Conservation (phyloP, 164 flowering plant genomes). For the Magnolia officinalis region DNA sequence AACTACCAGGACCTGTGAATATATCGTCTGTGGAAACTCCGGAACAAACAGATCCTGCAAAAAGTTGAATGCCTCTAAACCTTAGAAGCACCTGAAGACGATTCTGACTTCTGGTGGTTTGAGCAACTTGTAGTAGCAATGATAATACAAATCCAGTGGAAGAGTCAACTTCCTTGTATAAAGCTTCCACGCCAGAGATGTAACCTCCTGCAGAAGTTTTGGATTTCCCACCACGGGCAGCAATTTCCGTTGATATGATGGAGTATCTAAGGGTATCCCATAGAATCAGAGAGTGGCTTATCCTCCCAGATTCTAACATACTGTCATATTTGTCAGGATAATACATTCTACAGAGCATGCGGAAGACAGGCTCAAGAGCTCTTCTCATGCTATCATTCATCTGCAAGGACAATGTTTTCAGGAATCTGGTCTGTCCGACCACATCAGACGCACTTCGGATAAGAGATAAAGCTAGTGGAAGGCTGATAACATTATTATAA, state of each 20-base stretch:
- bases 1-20: conserved; percentile 16
- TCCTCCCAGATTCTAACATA: conserved; percentile 36
- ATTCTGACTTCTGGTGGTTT: conserved; percentile 42
- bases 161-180: conserved; percentile 61
- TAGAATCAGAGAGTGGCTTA: conserved; percentile 56
- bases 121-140: conserved; percentile 55
- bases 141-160: conserved; percentile 61
- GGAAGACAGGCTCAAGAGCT: conserved; percentile 47
- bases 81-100: conserved; percentile 56
- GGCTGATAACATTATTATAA: conserved; percentile 20
- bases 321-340: conserved; percentile 44
- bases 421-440: conserved; percentile 37
- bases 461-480: conserved; percentile 55
- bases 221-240: conserved; percentile 58
- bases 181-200: conserved; percentile 37
- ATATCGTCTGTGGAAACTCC: conserved; percentile 37
- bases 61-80: conserved; percentile 65
- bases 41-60: conserved; percentile 60
- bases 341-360: conserved; percentile 57
- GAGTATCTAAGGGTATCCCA: conserved; percentile 92
- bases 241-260: conserved; percentile 77
- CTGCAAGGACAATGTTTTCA: conserved; percentile 31
- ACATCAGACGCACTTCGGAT: conserved; percentile 48
- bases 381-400: conserved; percentile 20
- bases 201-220: conserved; percentile 26